These are phyloP conservation scores for Coemansia umbellata DNA, from an alignment of 192 early-diverging fungal species.

Conservation along the genomic window DNA sequence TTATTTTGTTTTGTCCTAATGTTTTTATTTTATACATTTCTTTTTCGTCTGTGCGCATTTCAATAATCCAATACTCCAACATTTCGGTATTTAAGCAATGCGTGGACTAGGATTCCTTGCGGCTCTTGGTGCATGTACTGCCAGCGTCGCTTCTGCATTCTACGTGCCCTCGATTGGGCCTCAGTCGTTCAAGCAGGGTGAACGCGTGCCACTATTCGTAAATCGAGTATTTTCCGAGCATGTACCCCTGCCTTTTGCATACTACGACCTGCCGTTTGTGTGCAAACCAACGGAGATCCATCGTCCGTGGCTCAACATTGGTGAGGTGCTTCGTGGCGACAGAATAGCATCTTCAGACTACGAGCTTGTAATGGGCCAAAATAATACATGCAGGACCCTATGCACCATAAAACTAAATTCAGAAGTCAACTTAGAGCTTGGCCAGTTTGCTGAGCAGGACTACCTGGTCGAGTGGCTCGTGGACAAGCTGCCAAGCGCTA, in stretches of 20 bases:
- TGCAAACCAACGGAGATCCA: slow-evolving; percentile 44
- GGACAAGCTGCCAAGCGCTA: slow-evolving; percentile 65
- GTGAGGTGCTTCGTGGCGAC: slow-evolving; percentile 70
- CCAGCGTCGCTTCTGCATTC: slow-evolving; percentile 15
- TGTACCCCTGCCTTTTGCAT: slow-evolving; percentile 62
- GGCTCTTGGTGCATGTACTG: slow-evolving; percentile 1
- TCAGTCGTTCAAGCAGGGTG: slow-evolving; percentile 42
- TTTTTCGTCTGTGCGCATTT: too few species aligned
- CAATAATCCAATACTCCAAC: too few species aligned
- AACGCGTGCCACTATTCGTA: slow-evolving; percentile 58
- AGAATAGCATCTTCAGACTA: slow-evolving; percentile 62
- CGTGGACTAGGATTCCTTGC: too few species aligned
- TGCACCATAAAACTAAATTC: slow-evolving; percentile 51
- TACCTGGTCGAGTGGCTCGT: slow-evolving; percentile 67
- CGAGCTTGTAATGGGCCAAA: slow-evolving; percentile 43
- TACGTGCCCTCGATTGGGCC: slow-evolving; percentile 50
- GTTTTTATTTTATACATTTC: too few species aligned
- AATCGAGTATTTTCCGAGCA: slow-evolving; percentile 70
- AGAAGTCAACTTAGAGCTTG: slow-evolving; percentile 47
- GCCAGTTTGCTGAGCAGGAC: slow-evolving; percentile 53
- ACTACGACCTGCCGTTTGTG: slow-evolving; percentile 61
- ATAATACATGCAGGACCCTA: slow-evolving; percentile 53
- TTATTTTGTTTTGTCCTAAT: too few species aligned
- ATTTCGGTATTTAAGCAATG: too few species aligned
- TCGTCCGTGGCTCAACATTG: slow-evolving; percentile 53